Conservation (phyloP, 1,284 basidiomycete genomes). For the Anthracocystis panici-leucophaei region DNA sequence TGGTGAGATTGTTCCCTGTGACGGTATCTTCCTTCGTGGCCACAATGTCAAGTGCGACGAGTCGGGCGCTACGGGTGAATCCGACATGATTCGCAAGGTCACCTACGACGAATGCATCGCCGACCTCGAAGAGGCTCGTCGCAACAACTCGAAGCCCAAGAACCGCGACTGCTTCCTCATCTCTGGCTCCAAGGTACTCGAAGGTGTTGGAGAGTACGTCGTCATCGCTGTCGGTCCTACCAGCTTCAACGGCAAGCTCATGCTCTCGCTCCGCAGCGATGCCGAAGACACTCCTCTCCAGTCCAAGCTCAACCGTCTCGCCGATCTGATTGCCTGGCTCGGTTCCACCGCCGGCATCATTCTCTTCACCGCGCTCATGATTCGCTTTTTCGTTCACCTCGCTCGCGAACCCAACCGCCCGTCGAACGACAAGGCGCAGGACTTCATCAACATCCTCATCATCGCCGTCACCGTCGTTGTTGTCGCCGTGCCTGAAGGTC, state of each 20-base stretch:
- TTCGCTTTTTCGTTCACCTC: conserved; percentile 91
- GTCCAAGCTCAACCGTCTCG: conserved; percentile 89
- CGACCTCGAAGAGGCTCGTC: conserved; percentile 69
- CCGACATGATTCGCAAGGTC: conserved; percentile 91
- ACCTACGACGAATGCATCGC: conserved; percentile 82
- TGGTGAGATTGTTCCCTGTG: conserved; percentile 94
- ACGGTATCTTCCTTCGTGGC: conserved; percentile 90
- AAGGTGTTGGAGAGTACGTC: conserved; percentile 93
- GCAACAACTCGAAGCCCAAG: conserved; percentile 73
- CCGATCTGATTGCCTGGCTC: conserved; percentile 91
- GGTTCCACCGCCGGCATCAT: conserved; percentile 85
- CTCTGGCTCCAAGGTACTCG: conserved; percentile 92
- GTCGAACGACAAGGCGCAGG: conserved; percentile 85
- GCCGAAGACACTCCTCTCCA: conserved; percentile 90
- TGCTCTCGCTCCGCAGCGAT: conserved; percentile 74
- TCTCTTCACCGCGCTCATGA: conserved; percentile 88
- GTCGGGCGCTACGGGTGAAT: conserved; percentile 94
- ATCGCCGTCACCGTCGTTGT: conserved; percentile 95
- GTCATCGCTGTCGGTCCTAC: conserved; percentile 90
- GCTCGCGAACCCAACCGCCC: conserved; percentile 73
- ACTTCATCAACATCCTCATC: conserved; percentile 92
- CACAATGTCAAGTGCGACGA: conserved; percentile 97
- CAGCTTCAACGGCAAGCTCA: conserved; percentile 89
- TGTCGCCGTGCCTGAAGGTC: conserved; percentile 95
- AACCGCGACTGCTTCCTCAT: conserved; percentile 89